Evolutionary conservation across 352 stramenopile species (phyloP).

Genomic region (Pythium aristosporum): DNA sequence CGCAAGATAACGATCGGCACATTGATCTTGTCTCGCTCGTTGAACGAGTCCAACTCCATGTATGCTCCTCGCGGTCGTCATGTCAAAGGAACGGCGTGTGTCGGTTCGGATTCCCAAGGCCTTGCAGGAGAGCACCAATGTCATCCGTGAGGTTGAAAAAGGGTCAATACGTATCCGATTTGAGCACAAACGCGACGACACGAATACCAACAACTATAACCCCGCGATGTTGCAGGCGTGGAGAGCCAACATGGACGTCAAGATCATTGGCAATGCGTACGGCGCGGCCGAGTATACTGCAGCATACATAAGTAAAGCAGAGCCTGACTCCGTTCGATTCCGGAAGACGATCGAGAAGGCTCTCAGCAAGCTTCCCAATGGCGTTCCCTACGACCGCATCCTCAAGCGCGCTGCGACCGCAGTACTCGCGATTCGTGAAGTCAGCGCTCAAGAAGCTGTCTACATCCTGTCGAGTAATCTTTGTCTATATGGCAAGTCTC

Average conservation of each 20-base stretch:
- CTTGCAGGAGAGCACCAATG: background rate
- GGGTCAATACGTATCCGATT: background rate
- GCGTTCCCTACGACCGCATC: background rate
- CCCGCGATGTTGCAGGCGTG: background rate
- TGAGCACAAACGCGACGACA: slow-evolving; percentile 7
- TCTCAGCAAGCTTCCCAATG: background rate
- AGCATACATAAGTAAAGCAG: slow-evolving; percentile 32
- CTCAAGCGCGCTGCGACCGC: slow-evolving; percentile 7
- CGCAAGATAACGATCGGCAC: background rate
- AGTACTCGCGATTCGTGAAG: background rate
- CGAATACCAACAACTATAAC: slow-evolving; percentile 16
- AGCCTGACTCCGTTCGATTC: slow-evolving; percentile 26
- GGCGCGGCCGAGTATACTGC: slow-evolving; percentile 29
- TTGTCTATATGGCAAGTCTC: slow-evolving; percentile 9
- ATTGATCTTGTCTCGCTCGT: background rate
- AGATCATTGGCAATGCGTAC: slow-evolving; percentile 31
- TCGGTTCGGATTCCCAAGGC: slow-evolving; percentile 9
- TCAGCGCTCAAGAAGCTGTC: slow-evolving; percentile 14
- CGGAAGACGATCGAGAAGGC: slow-evolving; percentile 6
- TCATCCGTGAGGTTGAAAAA: background rate
- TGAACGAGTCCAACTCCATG: slow-evolving; percentile 14
- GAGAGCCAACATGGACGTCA: slow-evolving; percentile 33
- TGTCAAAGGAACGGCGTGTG: slow-evolving; percentile 14
- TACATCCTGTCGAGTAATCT: slow-evolving; percentile 12
- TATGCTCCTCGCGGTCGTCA: slow-evolving; percentile 6